A percentile compares a stretch with the other conserved stretches of the same genome.
Conservation (phyloP, 371 early-diverging fungal species). For the Choanephora cucurbitarum region DNA sequence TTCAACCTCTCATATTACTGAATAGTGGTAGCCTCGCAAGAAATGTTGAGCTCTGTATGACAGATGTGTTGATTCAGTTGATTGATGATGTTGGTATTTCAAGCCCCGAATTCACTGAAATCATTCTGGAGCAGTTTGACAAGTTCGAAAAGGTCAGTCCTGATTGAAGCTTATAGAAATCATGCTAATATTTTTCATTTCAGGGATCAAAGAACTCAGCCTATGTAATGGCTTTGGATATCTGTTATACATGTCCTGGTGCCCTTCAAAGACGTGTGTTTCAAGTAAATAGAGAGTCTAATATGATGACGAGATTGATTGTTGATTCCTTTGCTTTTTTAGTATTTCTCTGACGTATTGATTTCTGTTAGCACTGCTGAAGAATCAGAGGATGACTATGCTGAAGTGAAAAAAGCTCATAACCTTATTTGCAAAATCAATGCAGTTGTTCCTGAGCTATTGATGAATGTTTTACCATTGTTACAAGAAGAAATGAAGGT, state of each 20-base stretch:
- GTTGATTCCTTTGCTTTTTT: no score
- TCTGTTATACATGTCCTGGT: slow-evolving; percentile 76
- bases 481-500: slow-evolving; percentile 91
- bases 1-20: slow-evolving; percentile 2
- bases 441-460: slow-evolving; percentile 69
- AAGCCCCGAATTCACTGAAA: slow-evolving; percentile 77
- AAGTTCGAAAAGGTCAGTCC: slow-evolving; percentile 59
- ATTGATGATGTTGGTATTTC: slow-evolving; percentile 74
- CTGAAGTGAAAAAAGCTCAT: slow-evolving; percentile 72
- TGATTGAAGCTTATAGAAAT: not conserved
- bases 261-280: slow-evolving; percentile 87
- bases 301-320: no score
- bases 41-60: slow-evolving; percentile 77
- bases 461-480: slow-evolving; percentile 92
- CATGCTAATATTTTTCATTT: not conserved
- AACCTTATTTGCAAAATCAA: slow-evolving; percentile 79
- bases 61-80: slow-evolving; percentile 82
- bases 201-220: slow-evolving; percentile 73
- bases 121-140: slow-evolving; percentile 77
- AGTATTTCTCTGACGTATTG: slow-evolving; percentile 80
- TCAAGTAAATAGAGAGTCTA: slow-evolving; percentile 67
- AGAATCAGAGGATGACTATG: slow-evolving; percentile 52
- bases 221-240: slow-evolving; percentile 78
- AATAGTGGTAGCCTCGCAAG: slow-evolving; percentile 68
- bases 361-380: slow-evolving; percentile 52